Evolutionary conservation across 2,329 filamentous ascomycete genomes (phyloP).

Genomic region (Aspergillus hiratsukae): DNA sequence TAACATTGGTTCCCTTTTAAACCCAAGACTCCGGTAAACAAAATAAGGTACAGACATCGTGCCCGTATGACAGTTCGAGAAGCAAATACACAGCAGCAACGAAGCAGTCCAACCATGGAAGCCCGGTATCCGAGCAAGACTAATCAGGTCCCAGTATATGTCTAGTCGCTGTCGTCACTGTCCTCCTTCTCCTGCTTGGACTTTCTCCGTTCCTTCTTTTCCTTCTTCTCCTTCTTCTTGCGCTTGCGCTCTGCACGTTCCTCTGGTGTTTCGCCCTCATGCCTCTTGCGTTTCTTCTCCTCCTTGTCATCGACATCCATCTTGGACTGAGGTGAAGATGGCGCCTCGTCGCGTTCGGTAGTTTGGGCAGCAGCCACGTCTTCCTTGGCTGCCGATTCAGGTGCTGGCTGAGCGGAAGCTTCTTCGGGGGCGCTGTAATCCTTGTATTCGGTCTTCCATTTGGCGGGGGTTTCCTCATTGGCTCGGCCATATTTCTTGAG

Average conservation of each 20-base stretch:
- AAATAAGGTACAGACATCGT: slow-evolving; percentile 40
- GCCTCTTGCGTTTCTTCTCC: slow-evolving; percentile 52
- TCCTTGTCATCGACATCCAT: slow-evolving; percentile 42
- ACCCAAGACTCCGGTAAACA: slow-evolving; percentile 36
- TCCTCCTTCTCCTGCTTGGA: slow-evolving; percentile 77
- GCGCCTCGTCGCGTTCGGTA: slow-evolving; percentile 23
- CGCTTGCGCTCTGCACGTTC: slow-evolving; percentile 47
- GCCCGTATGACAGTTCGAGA: slow-evolving; percentile 13
- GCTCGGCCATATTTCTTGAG: slow-evolving; percentile 77
- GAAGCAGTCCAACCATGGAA: slow-evolving; percentile 4
- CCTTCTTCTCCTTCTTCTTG: slow-evolving; percentile 53
- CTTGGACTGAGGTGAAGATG: slow-evolving; percentile 32
- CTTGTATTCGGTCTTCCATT: slow-evolving; percentile 91
- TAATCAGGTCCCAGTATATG: slow-evolving; percentile 23
- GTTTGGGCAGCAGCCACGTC: slow-evolving; percentile 26
- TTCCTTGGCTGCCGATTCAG: slow-evolving; percentile 40
- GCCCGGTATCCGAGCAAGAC: slow-evolving; percentile 8
- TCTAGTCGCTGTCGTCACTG: slow-evolving; percentile 49
- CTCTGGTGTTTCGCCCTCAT: slow-evolving; percentile 52
- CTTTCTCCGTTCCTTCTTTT: slow-evolving; percentile 68
- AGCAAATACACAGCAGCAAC: slow-evolving; percentile 1
- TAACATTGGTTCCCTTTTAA: slow-evolving; percentile 34
- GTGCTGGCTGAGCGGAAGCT: slow-evolving; percentile 43
- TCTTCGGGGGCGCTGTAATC: slow-evolving; percentile 63
- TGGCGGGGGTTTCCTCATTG: slow-evolving; percentile 88